Evolutionary conservation across 2,329 filamentous ascomycete genomes (phyloP), one percentile per base, ranked within the genome.

Genomic region (Alternaria hordeiaustralica): DNA sequence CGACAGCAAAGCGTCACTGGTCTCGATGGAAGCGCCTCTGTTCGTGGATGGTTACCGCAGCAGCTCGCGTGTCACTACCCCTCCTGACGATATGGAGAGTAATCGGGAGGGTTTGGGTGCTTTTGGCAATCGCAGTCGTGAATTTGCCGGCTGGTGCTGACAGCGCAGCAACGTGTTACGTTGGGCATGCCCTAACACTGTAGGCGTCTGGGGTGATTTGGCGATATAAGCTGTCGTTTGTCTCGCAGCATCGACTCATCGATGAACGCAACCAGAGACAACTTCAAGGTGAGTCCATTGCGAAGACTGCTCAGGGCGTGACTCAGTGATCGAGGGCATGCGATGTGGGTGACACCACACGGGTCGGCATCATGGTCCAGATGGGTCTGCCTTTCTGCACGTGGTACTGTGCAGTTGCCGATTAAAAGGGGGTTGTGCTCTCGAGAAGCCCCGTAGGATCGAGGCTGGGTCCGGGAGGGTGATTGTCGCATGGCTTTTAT

Each of bases 111-210:
- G n/a, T 58, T 71, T 67, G 47, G 58, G 63, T 46, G 63, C 62
- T 66, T 66, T 69, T 45, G 66, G 63, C 60, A 66, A 51, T 64
- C 28, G 23, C 46, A 61, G 21, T 66, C 61, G 61, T 55, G 55
- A 55, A 44, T 60, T 30, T 58, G 44, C 30, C 21, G 58, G 18
- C 45, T 30, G 28, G 28, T 53, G 41, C 45, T 60, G 58, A 46
- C 36, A 62, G 41, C 26, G 33, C 53, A 55, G 26, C 50, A 41
- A 33, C 9, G 30, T 56, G 62, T 59, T 56, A 47, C 51, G 21
- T 62, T 28, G 54, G 30, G 49, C 23, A 23, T 43, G 43, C 25
- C 51, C 44, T 50, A 28, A 56, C 53, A 18, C 49, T 50, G 21
- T n/a, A 36, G 28, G 47, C 18, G 47, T 44, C n/a, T 5, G 20